Conservation (phyloP, 805 yeast genomes). For the Candida morakotiae region DNA sequence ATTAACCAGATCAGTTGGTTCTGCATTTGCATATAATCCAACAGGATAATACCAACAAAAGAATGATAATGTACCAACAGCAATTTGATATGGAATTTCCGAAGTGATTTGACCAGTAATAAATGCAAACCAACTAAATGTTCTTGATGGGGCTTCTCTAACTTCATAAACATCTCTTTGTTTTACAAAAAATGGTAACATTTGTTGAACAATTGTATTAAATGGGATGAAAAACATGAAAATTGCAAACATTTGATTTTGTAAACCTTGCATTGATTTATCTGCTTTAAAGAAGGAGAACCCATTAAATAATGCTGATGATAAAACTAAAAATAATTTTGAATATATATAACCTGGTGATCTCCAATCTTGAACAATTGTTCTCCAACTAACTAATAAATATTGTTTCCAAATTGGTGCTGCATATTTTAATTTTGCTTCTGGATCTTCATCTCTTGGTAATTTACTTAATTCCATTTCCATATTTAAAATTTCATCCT, state of each 20-base stretch:
- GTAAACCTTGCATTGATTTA: slow-evolving; percentile 53
- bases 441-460: slow-evolving; percentile 15
- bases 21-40: slow-evolving; percentile 22
- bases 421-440: slow-evolving; percentile 12
- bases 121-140: slow-evolving; percentile 27
- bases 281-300: slow-evolving; percentile 63
- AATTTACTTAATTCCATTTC: slow-evolving; percentile 32
- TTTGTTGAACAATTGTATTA: slow-evolving; percentile 37
- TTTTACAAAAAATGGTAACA: slow-evolving; percentile 39
- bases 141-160: slow-evolving; percentile 28
- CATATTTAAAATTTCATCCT: slow-evolving; percentile 39
- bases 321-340: slow-evolving; percentile 37
- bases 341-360: slow-evolving; percentile 41
- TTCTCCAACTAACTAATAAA: slow-evolving; percentile 24
- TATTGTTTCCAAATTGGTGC: slow-evolving; percentile 19
- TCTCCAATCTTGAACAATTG: slow-evolving; percentile 35
- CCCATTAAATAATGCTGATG: slow-evolving; percentile 60
- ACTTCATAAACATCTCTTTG: slow-evolving; percentile 46
- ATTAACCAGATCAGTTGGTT: slow-evolving; percentile 15
- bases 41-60: slow-evolving; percentile 49
- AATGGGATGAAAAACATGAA: slow-evolving; percentile 42
- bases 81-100: slow-evolving; percentile 62
- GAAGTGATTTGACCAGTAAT: slow-evolving; percentile 60
- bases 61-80: slow-evolving; percentile 63
- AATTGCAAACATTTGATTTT: slow-evolving; percentile 59